Conservation (phyloP, 2,329 filamentous ascomycete genomes). For the Aureobasidium sp. region DNA sequence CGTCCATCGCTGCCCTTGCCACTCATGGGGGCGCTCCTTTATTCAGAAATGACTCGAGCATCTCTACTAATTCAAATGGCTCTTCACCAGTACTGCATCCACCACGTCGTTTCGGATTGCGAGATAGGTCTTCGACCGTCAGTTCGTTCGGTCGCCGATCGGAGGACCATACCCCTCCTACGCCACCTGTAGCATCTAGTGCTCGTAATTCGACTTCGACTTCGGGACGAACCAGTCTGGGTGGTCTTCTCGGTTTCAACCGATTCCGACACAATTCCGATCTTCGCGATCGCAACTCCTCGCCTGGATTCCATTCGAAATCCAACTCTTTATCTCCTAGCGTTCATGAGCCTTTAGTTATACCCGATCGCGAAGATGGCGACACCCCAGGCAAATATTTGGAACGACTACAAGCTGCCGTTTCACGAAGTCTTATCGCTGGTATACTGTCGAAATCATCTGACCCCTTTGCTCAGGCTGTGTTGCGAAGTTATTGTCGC, state of each 20-base stretch:
- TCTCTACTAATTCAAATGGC: conserved; percentile 58
- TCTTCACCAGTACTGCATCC: conserved; percentile 53
- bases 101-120: conserved; percentile 51
- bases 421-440: conserved; percentile 76
- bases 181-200: conserved; percentile 51
- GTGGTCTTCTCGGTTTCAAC: conserved; percentile 72
- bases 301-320: conserved; percentile 70
- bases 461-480: conserved; percentile 74
- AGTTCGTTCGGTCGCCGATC: conserved; percentile 71
- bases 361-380: conserved; percentile 76
- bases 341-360: conserved; percentile 58
- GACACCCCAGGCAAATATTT: conserved; percentile 90
- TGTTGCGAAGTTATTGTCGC: conserved; percentile 90
- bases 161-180: conserved; percentile 61
- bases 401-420: conserved; percentile 68
- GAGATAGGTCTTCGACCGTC: conserved; percentile 82
- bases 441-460: conserved; percentile 78
- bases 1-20: conserved; percentile 34
- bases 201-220: conserved; percentile 74
- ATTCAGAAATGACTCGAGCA: conserved; percentile 53
- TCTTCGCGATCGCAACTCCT: conserved; percentile 58
- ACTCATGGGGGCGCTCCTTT: conserved; percentile 43
- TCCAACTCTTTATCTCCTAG: conserved; percentile 70
- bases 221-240: conserved; percentile 82
- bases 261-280: conserved; percentile 79